Percentiles rank a stretch among this genome's conserved stretches.
Evolutionary conservation across 2,329 filamentous ascomycete species (phyloP).

Genomic region (Xylaria sp.): DNA sequence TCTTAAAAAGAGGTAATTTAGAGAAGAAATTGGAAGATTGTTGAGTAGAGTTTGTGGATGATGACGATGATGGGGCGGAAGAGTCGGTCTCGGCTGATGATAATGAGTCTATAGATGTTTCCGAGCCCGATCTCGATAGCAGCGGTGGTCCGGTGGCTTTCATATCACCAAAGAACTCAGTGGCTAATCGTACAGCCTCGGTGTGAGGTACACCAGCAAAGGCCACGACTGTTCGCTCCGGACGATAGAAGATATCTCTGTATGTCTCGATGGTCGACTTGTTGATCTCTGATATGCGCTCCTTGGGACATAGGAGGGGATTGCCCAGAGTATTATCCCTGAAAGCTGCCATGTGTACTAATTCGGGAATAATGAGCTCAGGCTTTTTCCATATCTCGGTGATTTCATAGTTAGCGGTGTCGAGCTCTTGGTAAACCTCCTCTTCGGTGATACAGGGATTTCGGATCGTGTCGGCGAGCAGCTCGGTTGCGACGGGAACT

Average conservation of each 20-base stretch:
- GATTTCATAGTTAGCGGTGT: constrained; percentile 95
- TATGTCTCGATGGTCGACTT: constrained; percentile 80
- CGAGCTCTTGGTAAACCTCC: constrained; percentile 86
- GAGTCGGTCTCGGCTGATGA: constrained; percentile 51
- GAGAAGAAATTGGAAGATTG: constrained; percentile 77
- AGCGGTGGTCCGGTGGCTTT: constrained; percentile 61
- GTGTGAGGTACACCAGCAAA: constrained; percentile 91
- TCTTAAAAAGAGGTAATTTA: constrained; percentile 90
- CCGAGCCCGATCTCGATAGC: constrained; percentile 67
- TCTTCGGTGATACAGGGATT: constrained; percentile 85
- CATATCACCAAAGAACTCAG: constrained; percentile 95
- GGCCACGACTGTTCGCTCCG: constrained; percentile 91
- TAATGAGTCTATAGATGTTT: constrained; percentile 63
- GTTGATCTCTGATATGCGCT: constrained; percentile 81
- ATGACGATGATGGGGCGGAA: constrained; percentile 51
- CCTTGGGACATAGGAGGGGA: constrained; percentile 88
- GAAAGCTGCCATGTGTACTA: constrained; percentile 95
- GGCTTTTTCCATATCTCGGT: constrained; percentile 98
- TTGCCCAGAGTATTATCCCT: constrained; percentile 97
- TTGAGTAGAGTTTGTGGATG: constrained; percentile 46
- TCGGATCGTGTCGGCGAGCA: constrained; percentile 94
- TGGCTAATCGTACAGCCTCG: constrained; percentile 80
- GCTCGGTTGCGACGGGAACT: constrained; percentile 81
- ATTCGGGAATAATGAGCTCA: constrained; percentile 92
- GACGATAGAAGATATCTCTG: constrained; percentile 83